These are phyloP conservation scores for Scenedesmus sp. DNA, from an alignment of 163 green algal genomes.

Conservation along the genomic window DNA sequence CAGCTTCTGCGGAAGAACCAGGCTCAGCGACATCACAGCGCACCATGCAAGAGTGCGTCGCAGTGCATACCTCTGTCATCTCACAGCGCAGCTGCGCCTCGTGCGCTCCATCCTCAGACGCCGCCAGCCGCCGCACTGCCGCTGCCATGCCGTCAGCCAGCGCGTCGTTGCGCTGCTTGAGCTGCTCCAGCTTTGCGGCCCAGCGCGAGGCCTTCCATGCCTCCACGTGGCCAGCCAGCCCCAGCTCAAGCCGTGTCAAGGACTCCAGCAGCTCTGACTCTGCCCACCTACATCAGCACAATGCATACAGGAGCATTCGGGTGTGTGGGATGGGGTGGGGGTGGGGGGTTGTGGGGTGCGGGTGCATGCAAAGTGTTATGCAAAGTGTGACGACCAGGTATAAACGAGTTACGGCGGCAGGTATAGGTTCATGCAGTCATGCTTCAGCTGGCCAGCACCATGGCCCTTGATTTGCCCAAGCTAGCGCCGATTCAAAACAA, in stretches of 20 bases:
- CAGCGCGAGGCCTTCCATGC: conserved; percentile 68
- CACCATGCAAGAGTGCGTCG: background rate
- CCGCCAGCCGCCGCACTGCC: conserved; percentile 47
- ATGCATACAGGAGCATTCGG: background rate
- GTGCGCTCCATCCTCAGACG: conserved; percentile 54
- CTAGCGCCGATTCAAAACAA: too few species aligned
- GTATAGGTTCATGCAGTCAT: too few species aligned
- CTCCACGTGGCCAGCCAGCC: conserved; percentile 60
- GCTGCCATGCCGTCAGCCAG: conserved; percentile 63
- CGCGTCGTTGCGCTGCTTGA: conserved; percentile 68
- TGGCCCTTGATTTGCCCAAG: too few species aligned
- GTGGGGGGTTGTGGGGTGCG: too few species aligned
- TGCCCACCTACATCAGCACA: conserved; percentile 56
- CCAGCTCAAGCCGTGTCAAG: conserved; percentile 60
- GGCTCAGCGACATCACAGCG: too few species aligned
- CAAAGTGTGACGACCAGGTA: too few species aligned
- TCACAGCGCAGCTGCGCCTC: conserved; percentile 64
- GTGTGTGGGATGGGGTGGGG: too few species aligned
- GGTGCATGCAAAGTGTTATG: too few species aligned
- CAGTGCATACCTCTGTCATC: conserved; percentile 42
- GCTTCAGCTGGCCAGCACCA: too few species aligned
- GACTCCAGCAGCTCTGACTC: conserved; percentile 68
- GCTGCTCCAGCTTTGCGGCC: conserved; percentile 67
- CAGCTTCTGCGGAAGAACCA: too few species aligned
- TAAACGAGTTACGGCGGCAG: too few species aligned